Evolutionary conservation across 805 yeast species (phyloP), one percentile per base, ranked within the genome.

Genomic region (Naumovozyma baii): DNA sequence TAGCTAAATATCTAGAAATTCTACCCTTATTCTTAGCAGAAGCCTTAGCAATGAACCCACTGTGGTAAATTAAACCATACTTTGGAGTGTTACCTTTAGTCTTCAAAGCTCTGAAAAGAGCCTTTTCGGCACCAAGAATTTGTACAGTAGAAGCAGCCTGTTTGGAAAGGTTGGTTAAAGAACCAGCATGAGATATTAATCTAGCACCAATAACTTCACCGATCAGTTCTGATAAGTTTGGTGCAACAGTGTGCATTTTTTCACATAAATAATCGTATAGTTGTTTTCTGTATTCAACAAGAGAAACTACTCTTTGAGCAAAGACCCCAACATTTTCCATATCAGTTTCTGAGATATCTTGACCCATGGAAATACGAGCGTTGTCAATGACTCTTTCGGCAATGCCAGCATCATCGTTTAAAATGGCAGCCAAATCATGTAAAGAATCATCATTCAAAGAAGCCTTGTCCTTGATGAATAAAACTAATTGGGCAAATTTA

Each of bases 141-240:
- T 92, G 98, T 45, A 92, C 96, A 44, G 98, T 92, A 18, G 98
- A 92, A 42, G 98, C 98, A 57, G 98, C 97, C 70, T 88, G 95
- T 64, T 92, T 92, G 43, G 97, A 87, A 63, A 92, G 72, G 69
- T 83, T 90, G 48, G 96, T 88, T 64, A 92, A 75, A 52, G 96
- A 87, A 67, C 98, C 98, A 47, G 98, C 96, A 58, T 92, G 97
- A 43, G 98, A 90, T 51, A 92, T 92, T 57, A 92, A 76, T 67
- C 98, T 78, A 36, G 98, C 98, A 69, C 98, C 98, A 51, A 92
- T 95, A 63, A 90, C 92, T 72, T 92, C 98, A 64, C 98, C 98
- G 61, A 92, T 90, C 64, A 92, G 78, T 64, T 90, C 95, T 37
- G 95, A 79, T 62, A 92, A 74, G 67, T 92, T 92, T 52, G 98